phyloP scores from a whole-genome alignment of 2,329 filamentous ascomycete genomes.

The Pseudopyrenochaeta lycopersici region DNA sequence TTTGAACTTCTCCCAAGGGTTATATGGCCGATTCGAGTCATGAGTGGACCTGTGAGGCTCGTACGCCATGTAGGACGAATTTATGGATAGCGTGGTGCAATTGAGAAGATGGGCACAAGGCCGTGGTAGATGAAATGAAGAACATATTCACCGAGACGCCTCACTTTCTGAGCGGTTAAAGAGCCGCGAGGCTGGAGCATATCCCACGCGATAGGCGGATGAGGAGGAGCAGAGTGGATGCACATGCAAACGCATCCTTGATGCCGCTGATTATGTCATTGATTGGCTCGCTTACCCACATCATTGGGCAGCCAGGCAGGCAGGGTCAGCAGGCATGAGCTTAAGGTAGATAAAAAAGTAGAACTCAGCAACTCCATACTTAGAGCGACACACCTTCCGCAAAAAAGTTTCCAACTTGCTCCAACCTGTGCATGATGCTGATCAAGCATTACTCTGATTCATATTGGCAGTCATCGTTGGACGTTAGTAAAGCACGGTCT shows the following conservation, averaged over 20 bases:
- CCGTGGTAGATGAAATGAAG: background rate
- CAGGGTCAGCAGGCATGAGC: background rate
- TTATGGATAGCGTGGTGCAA: background rate
- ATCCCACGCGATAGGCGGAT: background rate
- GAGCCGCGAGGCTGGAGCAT: background rate
- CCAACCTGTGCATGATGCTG: background rate
- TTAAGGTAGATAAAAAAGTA: background rate
- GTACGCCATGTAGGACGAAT: background rate
- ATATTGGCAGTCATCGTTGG: background rate
- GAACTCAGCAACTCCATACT: background rate
- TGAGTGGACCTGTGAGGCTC: background rate
- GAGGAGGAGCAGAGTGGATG: background rate
- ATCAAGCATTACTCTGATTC: background rate
- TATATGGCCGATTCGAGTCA: background rate
- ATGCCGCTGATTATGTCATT: background rate
- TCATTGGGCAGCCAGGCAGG: conserved; percentile 2
- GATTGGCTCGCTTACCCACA: conserved; percentile 5
- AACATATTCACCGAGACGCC: background rate
- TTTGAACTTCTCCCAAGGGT: conserved; percentile 16
- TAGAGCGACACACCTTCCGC: background rate
- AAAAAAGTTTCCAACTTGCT: too few species aligned
- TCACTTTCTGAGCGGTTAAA: background rate
- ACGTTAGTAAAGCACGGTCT: too few species aligned
- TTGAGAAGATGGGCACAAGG: background rate
- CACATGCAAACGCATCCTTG: background rate